A percentile compares a stretch with the other conserved stretches of the same genome.
phyloP scores from a whole-genome alignment of 2,329 filamentous ascomycete species.

The Tolypocladium amazonense region DNA sequence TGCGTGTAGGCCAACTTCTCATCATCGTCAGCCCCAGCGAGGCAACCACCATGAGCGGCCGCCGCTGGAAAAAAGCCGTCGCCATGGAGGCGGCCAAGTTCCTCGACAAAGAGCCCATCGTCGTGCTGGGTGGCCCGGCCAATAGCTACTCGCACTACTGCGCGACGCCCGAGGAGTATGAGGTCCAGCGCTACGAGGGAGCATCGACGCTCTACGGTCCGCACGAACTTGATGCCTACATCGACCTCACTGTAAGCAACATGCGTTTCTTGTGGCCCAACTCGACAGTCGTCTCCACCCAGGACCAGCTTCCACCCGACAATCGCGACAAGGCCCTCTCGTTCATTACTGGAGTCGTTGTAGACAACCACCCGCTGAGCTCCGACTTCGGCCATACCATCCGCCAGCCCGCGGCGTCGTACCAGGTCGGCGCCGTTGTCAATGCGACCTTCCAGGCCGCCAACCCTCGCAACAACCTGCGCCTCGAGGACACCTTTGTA shows the following conservation, averaged over 20 bases:
- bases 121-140: constrained; percentile 77
- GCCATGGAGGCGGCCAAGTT: constrained; percentile 36
- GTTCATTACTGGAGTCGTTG: constrained; percentile 72
- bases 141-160: constrained; percentile 87
- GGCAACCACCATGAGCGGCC: constrained; percentile 84
- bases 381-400: constrained; percentile 61
- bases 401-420: constrained; percentile 40
- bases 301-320: constrained; percentile 61
- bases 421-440: constrained; percentile 50
- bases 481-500: constrained; percentile 66
- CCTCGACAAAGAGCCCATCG: constrained; percentile 48
- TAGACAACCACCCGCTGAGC: constrained; percentile 56
- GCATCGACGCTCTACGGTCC: constrained; percentile 82
- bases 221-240: constrained; percentile 74
- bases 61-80: constrained; percentile 72
- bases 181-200: constrained; percentile 86
- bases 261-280: constrained; percentile 25
- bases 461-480: constrained; percentile 82
- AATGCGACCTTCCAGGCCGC: constrained; percentile 69
- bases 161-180: constrained; percentile 69
- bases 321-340: constrained; percentile 65
- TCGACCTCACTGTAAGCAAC: constrained; percentile 70
- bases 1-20: constrained; percentile 75
- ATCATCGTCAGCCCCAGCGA: constrained; percentile 81
- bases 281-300: constrained; percentile 27